Evolutionary conservation across 202 grass and related monocot genomes (phyloP).

Genomic region (Digitaria exilis): DNA sequence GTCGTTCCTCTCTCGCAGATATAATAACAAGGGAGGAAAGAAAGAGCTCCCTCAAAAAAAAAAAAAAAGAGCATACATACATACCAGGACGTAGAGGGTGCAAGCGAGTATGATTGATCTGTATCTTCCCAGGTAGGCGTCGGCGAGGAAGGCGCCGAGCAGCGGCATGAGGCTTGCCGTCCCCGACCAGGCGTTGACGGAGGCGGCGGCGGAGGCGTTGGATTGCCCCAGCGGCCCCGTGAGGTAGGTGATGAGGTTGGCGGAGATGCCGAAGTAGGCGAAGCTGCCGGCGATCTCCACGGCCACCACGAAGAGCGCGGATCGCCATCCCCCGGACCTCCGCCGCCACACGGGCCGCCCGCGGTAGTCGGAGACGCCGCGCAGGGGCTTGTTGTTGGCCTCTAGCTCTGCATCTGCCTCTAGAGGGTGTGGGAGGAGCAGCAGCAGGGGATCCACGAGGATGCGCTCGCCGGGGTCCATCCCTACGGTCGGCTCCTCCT

Average conservation of each 20-base stretch:
- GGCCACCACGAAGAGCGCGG: conserved; percentile 49
- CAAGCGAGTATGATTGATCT: conserved; percentile 45
- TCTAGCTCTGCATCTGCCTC: not conserved
- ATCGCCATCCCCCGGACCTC: conserved; percentile 37
- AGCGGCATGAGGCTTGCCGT: conserved; percentile 39
- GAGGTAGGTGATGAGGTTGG: conserved; percentile 68
- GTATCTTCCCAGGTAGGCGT: conserved; percentile 56
- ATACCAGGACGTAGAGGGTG: conserved; percentile 47
- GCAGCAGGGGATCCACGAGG: too few relatives aligned
- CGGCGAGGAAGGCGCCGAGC: conserved; percentile 13
- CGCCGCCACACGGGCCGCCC: conserved; percentile 24
- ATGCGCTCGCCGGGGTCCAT: too few relatives aligned
- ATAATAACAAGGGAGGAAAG: too few relatives aligned
- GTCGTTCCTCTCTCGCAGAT: too few relatives aligned
- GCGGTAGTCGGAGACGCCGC: conserved; percentile 44
- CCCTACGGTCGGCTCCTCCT: too few relatives aligned
- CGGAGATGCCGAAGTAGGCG: conserved; percentile 58
- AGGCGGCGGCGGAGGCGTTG: conserved; percentile 40
- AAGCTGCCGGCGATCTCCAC: conserved; percentile 54
- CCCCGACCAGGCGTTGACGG: conserved; percentile 53
- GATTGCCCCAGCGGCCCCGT: conserved; percentile 57
- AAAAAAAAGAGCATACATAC: too few relatives aligned
- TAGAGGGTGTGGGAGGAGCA: too few relatives aligned
- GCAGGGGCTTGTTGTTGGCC: not conserved
- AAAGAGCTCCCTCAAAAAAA: too few relatives aligned